These are phyloP conservation scores for Lecanoromycetidae sp. DNA, from an alignment of 2,329 filamentous ascomycete genomes.

Conservation along the genomic window DNA sequence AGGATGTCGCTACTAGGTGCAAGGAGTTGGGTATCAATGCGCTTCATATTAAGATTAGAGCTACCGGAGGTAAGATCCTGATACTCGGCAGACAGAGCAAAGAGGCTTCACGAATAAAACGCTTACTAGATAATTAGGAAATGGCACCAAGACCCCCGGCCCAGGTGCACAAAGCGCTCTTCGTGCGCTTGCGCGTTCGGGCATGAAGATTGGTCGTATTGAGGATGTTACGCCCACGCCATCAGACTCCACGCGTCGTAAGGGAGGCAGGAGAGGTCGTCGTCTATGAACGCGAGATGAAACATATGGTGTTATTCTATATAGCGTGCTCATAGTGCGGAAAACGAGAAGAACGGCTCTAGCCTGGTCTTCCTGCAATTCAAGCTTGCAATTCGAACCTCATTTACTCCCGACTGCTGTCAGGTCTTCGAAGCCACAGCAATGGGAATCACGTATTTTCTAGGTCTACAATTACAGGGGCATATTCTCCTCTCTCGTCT, in stretches of 20 bases:
- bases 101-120: not conserved
- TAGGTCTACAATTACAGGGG: constrained; percentile 46
- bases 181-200: constrained; percentile 94
- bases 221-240: constrained; percentile 99
- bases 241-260: constrained; percentile 98
- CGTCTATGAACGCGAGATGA: constrained; percentile 67
- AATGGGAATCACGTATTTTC: not conserved
- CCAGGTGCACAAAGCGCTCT: constrained; percentile 98
- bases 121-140: constrained; percentile 45
- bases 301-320: constrained; percentile 5
- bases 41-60: constrained; percentile 99
- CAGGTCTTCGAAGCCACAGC: not conserved
- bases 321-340: constrained; percentile 24
- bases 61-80: constrained; percentile 73
- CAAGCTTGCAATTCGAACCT: constrained; percentile 3
- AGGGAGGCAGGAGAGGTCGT: constrained; percentile 99
- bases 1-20: constrained; percentile 91
- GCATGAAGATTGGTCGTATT: constrained; percentile 99
- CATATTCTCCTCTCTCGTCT: constrained; percentile 53
- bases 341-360: constrained; percentile 43
- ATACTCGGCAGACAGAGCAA: not conserved
- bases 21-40: constrained; percentile 80
- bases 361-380: constrained; percentile 38
- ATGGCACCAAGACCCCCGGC: constrained; percentile 99
- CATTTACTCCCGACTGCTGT: not conserved